Conservation (phyloP, 208 protist genomes). For the Acanthamoeba royreba region DNA sequence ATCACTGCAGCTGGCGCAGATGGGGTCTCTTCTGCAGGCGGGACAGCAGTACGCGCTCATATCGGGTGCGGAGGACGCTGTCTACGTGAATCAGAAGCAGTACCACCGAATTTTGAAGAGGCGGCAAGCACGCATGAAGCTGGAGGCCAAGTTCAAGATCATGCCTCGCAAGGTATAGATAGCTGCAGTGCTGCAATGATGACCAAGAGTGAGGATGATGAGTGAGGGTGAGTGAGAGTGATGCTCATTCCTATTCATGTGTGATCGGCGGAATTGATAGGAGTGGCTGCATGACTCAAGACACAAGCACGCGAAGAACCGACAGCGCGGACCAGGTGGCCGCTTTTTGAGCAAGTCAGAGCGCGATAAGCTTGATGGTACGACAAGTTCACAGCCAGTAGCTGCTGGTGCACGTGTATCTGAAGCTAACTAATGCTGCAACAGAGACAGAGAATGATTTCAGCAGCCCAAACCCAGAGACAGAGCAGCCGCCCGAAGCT, state of each 20-base stretch:
- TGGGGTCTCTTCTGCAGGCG: background rate
- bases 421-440: no score
- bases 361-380: background rate
- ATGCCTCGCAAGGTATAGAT: slow-evolving; percentile 23
- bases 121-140: slow-evolving; percentile 60
- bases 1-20: background rate
- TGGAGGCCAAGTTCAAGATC: slow-evolving; percentile 63
- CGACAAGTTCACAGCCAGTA: background rate
- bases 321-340: slow-evolving; percentile 66
- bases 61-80: slow-evolving; percentile 56
- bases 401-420: background rate
- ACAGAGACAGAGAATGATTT: no score
- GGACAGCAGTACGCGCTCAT: background rate
- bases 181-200: no score
- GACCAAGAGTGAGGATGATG: no score
- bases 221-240: no score
- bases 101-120: slow-evolving; percentile 76
- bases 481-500: no score
- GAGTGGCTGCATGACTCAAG: slow-evolving; percentile 73
- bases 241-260: no score
- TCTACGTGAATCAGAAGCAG: slow-evolving; percentile 78
- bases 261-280: no score
- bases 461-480: no score
- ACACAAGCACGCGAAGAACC: slow-evolving; percentile 71
- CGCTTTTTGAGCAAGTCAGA: slow-evolving; percentile 68